A percentile compares a stretch with the other conserved stretches of the same genome.
phyloP scores from a whole-genome alignment of 2,329 filamentous ascomycete genomes.

The Trichocomaceae sp. region DNA sequence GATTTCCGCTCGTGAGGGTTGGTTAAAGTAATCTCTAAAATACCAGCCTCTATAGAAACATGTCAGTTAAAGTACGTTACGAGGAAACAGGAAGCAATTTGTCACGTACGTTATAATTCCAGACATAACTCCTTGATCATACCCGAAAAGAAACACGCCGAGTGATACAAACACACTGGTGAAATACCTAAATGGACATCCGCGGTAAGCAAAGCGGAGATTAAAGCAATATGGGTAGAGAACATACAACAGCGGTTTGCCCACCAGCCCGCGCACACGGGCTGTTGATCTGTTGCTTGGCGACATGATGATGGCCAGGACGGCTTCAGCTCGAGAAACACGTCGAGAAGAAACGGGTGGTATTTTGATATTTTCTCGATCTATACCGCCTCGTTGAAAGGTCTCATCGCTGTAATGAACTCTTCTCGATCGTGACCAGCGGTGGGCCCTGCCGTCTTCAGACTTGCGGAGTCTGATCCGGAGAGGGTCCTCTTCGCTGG shows the following conservation, averaged over 20 bases:
- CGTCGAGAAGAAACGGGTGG: slow-evolving; percentile 60
- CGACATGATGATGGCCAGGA: slow-evolving; percentile 80
- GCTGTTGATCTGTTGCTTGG: slow-evolving; percentile 59
- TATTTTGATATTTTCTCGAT: slow-evolving; percentile 58
- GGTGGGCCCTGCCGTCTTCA: slow-evolving; percentile 48
- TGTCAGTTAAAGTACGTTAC: slow-evolving; percentile 17
- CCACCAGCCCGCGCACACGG: slow-evolving; percentile 84
- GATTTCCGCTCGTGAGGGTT: slow-evolving; percentile 78
- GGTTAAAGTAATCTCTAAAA: slow-evolving; percentile 87
- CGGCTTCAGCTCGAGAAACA: slow-evolving; percentile 60
- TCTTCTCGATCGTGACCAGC: slow-evolving; percentile 36
- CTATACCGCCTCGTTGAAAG: slow-evolving; percentile 23
- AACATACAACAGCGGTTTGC: slow-evolving; percentile 82
- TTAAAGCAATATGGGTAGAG: not conserved
- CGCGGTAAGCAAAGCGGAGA: not conserved
- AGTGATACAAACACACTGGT: slow-evolving; percentile 71
- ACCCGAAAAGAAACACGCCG: slow-evolving; percentile 60
- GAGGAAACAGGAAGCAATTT: not conserved
- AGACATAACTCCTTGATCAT: slow-evolving; percentile 61
- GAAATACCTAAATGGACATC: slow-evolving; percentile 62
- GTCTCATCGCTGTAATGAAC: slow-evolving; percentile 54
- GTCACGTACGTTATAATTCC: slow-evolving; percentile 59
- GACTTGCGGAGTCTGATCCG: slow-evolving; percentile 62
- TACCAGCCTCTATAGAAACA: slow-evolving; percentile 59
- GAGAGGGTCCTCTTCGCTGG: slow-evolving; percentile 74